Base-by-base conservation (phyloP, 306 rosid genomes). In the Abrus precatorius region DNA sequence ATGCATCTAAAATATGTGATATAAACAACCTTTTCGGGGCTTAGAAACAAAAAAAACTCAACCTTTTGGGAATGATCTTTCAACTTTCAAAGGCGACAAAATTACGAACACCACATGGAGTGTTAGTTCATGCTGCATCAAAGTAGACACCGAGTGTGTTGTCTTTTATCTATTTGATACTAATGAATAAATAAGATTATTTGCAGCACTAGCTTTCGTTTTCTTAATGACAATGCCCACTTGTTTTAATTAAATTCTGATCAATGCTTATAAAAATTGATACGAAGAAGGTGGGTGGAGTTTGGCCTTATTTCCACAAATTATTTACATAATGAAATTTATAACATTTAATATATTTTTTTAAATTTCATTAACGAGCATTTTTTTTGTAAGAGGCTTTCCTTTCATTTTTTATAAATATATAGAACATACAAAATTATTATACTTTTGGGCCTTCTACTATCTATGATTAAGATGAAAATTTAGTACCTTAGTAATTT, bases 111-210 rank as follows among this genome's bases (percentile, higher is more conserved):
- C 27, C 55, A 68, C 74, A 14, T 45, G 74, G 27, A 44, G 74
- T 68, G 74, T 45, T 45, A 29, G 74, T 47, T 27, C 45, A 68
- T 68, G 74, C 40, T 68, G 74, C 54, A 45, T 45, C 34, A 27
- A 68, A 68, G 20, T 68, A 27, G 56, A 45, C 41, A 29, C 29
- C 1, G 34, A 4, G 53, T 27, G 74, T 9, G 74, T 29, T 40
- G 48, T 28, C 56, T 20, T 20, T 20, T 20, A 20, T 20, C 20
- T 20, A 20, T 20, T 20, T 20, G 20, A 20, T 20, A 20, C n/a
- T 43, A 9, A 20, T 66, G n/a, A 9, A 38, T 36, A 63, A 33
- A 36, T 13, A n/a, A 34, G 12, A 38, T 64, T 34, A n/a, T 36
- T 36, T 13, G 11, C 10, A 34, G 44, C 47, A 63, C 28, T 63